Conservation (phyloP, 2,329 filamentous ascomycete species). For the Exophiala oligosperma region DNA sequence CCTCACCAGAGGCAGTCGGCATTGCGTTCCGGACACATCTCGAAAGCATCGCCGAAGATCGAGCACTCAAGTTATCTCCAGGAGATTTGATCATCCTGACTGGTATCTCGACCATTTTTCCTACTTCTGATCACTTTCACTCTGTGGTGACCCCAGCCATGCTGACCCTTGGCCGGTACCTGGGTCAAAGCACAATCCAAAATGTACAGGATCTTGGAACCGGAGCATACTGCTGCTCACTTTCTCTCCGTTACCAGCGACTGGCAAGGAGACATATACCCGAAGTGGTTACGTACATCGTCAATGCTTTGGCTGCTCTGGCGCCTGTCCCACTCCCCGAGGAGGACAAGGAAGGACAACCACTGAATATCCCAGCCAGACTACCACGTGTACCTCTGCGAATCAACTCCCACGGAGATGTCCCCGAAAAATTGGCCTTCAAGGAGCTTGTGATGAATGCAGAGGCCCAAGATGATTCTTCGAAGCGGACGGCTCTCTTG, state of each 20-base stretch:
- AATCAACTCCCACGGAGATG: conserved; percentile 40
- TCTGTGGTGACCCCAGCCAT: conserved; percentile 89
- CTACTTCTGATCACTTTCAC: conserved; percentile 96
- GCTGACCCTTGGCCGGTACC: conserved; percentile 77
- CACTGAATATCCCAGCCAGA: conserved; percentile 20
- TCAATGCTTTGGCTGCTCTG: conserved; percentile 71
- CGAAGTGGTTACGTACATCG: conserved; percentile 77
- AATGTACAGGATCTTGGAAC: conserved; percentile 66
- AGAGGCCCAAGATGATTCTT: neutral
- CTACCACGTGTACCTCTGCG: conserved; percentile 52
- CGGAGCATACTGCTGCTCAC: conserved; percentile 75
- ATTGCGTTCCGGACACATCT: conserved; percentile 76
- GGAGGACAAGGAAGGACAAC: conserved; percentile 8
- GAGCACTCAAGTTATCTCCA: conserved; percentile 52
- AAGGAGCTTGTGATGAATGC: conserved; percentile 24
- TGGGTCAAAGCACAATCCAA: conserved; percentile 73
- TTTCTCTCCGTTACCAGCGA: conserved; percentile 79
- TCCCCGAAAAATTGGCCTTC: conserved; percentile 58
- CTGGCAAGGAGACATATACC: conserved; percentile 86
- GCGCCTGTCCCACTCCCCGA: conserved; percentile 36
- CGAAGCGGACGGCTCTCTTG: conserved; percentile 16
- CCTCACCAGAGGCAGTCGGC: conserved; percentile 75
- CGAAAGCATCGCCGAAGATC: conserved; percentile 52
- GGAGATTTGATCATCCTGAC: conserved; percentile 83
- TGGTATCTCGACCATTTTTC: conserved; percentile 80